These are phyloP conservation scores for Pichia sp. DNA, from an alignment of 1,139 yeast genomes.

Conservation along the genomic window DNA sequence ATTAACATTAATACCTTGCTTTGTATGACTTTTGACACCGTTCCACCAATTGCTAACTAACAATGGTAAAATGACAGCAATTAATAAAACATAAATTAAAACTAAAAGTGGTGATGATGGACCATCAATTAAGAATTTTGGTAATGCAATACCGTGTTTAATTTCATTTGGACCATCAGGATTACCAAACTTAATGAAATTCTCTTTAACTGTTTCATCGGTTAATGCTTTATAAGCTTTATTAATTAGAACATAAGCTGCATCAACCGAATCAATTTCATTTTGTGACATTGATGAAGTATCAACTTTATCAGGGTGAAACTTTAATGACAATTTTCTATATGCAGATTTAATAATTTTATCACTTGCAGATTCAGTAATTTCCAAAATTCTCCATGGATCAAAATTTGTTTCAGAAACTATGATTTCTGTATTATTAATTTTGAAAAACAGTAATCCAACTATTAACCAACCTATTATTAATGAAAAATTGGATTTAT, in stretches of 20 bases:
- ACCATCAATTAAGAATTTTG: slow-evolving; percentile 85
- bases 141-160: slow-evolving; percentile 96
- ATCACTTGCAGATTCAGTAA: slow-evolving; percentile 64
- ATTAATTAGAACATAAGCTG: slow-evolving; percentile 71
- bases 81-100: slow-evolving; percentile 55
- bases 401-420: slow-evolving; percentile 54
- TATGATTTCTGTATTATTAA: slow-evolving; percentile 32
- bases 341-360: slow-evolving; percentile 76
- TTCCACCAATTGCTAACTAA: slow-evolving; percentile 90
- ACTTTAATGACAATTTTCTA: slow-evolving; percentile 78
- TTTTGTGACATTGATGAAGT: slow-evolving; percentile 56
- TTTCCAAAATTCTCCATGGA: slow-evolving; percentile 82
- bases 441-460: slow-evolving; percentile 46
- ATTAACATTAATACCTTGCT: slow-evolving; percentile 72
- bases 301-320: slow-evolving; percentile 85
- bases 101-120: slow-evolving; percentile 63
- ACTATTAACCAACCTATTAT: slow-evolving; percentile 65
- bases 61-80: slow-evolving; percentile 74
- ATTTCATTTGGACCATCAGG: slow-evolving; percentile 97
- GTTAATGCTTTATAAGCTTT: slow-evolving; percentile 94
- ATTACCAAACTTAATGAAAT: slow-evolving; percentile 83
- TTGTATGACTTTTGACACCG: slow-evolving; percentile 72
- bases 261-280: slow-evolving; percentile 57
- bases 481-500: slow-evolving; percentile 41
- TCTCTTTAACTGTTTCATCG: slow-evolving; percentile 78